phyloP scores from a whole-genome alignment of 2,329 filamentous ascomycete species.

The Colletotrichum spaethianum region DNA sequence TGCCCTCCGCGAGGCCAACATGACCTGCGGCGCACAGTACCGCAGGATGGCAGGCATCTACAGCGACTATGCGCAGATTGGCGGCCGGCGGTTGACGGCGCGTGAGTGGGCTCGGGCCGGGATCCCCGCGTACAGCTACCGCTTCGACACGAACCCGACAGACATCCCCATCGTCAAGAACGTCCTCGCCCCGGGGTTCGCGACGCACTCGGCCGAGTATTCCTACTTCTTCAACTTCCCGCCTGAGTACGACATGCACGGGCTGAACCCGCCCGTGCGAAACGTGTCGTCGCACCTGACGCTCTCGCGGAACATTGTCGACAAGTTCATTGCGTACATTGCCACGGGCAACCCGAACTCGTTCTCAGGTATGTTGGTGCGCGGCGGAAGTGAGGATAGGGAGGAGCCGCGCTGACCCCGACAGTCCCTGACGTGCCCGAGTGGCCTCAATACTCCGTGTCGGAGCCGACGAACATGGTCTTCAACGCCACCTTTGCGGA shows the following conservation, averaged over 20 bases:
- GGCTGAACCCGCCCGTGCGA: slow-evolving; percentile 38
- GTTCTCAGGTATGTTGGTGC: slow-evolving; percentile 23
- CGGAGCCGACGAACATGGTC: slow-evolving; percentile 41
- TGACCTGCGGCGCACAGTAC: slow-evolving; percentile 41
- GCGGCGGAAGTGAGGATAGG: background rate
- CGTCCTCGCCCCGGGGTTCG: slow-evolving; percentile 39
- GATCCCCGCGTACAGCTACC: slow-evolving; percentile 40
- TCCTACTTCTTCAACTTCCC: slow-evolving; percentile 42
- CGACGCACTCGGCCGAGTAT: slow-evolving; percentile 42
- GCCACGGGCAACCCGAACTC: slow-evolving; percentile 41
- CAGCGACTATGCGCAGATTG: slow-evolving; percentile 33
- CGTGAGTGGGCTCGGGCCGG: slow-evolving; percentile 36
- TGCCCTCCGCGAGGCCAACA: slow-evolving; percentile 28
- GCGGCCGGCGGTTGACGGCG: slow-evolving; percentile 32
- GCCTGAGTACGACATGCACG: slow-evolving; percentile 40
- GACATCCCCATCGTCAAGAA: slow-evolving; percentile 37
- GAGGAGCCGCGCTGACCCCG: background rate
- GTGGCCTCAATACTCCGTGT: slow-evolving; percentile 40
- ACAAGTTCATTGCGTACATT: slow-evolving; percentile 42
- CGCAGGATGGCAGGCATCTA: slow-evolving; percentile 40
- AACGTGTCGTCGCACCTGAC: slow-evolving; percentile 38
- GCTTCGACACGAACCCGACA: slow-evolving; percentile 44
- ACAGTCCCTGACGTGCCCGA: slow-evolving; percentile 35
- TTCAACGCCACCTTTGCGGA: slow-evolving; percentile 41
- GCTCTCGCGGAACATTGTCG: slow-evolving; percentile 38